These are phyloP conservation scores for Salix viminalis DNA, from an alignment of 345 rosid genomes.

Conservation along the genomic window DNA sequence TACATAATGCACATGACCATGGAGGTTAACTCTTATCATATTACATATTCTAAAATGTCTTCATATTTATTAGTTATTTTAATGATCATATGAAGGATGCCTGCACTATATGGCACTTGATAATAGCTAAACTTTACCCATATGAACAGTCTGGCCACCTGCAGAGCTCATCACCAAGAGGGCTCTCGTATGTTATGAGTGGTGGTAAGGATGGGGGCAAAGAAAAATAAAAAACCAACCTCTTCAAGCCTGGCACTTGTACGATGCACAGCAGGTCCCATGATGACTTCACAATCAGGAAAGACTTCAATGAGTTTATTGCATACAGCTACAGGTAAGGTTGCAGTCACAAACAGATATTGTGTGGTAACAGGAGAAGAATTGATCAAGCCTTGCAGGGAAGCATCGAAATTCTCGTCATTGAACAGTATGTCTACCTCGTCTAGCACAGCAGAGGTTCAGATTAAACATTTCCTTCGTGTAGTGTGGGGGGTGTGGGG, in stretches of 20 bases:
- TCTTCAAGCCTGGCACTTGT: slow-evolving; percentile 79
- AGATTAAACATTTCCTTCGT: background rate
- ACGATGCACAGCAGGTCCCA: slow-evolving; percentile 94
- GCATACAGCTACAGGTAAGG: slow-evolving; percentile 75
- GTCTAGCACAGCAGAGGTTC: slow-evolving; percentile 55
- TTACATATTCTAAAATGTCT: background rate
- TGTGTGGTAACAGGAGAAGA: slow-evolving; percentile 66
- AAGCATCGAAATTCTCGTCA: slow-evolving; percentile 73
- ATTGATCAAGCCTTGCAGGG: slow-evolving; percentile 62
- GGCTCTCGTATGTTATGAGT: background rate
- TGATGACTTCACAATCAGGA: slow-evolving; percentile 78
- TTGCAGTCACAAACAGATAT: slow-evolving; percentile 91
- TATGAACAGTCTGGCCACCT: background rate
- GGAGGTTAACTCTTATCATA: slow-evolving; percentile 4
- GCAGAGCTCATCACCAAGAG: background rate
- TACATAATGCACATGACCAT: slow-evolving; percentile 25
- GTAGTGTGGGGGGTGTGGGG: too few relatives aligned
- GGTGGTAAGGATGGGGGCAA: too few relatives aligned
- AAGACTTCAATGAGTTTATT: slow-evolving; percentile 77
- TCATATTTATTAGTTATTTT: background rate
- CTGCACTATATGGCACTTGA: background rate
- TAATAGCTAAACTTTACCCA: too few relatives aligned
- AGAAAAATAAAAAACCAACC: slow-evolving; percentile 38
- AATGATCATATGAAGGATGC: background rate
- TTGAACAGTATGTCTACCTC: slow-evolving; percentile 84